Base-by-base conservation (phyloP, 2,329 filamentous ascomycete genomes). In the Hypocreales sp. region DNA sequence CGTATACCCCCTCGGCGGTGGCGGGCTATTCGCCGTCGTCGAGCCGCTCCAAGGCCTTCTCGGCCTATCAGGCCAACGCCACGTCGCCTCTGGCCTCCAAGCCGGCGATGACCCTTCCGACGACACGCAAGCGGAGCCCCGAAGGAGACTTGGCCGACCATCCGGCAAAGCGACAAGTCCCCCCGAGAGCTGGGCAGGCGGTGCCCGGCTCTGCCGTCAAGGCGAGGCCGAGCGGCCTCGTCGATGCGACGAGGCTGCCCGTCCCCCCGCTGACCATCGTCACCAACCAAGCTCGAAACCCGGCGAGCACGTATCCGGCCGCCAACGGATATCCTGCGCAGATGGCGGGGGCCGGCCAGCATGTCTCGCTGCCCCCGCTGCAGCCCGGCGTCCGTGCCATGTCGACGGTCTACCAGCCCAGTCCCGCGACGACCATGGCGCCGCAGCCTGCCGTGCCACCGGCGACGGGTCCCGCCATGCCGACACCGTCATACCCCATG, bases 201-300 rank as follows among this genome's bases (percentile, higher is more conserved):
- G 27, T 29, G 8, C 29, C 36, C 13, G 31, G 31, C 8, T 25
- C 36, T 1, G 32, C 32, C 11, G 32, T 40, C 24, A 34, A 31
- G 10, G 25, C 34, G 9, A 40, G 44, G 31, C 29, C 42, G 15
- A 40, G 32, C n/a, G 29, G 26, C 15, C 20, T 32, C 13, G 25
- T 34, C 5, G 45, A 53, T 10, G 24, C 41, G 0, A 35, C 38
- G 8, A 67, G 79, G 22, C 59, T 84, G 10, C 72, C 79, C 11
- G 64, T 78, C 4, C 80, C 80, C 15, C 79, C 76, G 34, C 62
- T 86, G n/a, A 69, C 73, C 7, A 56, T 79, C 23, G 67, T 76
- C 29, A 71, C 71, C 3, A 57, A 51, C 31, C 44, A 54, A 18
- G 26, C 35, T 31, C 32, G 38, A 3, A 23, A 32, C 5, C 38